These are phyloP conservation scores for Pterocarpus santalinus DNA, from an alignment of 306 rosid genomes.

Conservation along the genomic window DNA sequence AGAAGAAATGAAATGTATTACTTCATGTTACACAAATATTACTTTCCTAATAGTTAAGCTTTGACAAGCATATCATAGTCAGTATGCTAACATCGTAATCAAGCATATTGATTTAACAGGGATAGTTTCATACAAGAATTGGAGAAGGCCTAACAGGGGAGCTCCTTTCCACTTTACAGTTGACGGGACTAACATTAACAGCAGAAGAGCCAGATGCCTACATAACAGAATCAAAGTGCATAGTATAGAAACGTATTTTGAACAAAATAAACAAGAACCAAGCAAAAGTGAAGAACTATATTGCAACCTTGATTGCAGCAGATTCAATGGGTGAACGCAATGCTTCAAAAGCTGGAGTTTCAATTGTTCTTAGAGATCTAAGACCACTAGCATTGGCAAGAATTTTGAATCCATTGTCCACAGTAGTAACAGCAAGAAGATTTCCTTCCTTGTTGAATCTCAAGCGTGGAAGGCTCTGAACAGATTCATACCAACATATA, in stretches of 20 bases:
- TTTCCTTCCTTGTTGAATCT: constrained; percentile 88
- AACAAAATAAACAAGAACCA: constrained; percentile 33
- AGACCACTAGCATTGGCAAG: constrained; percentile 79
- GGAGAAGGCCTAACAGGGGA: constrained; percentile 83
- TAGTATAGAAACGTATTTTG: background rate
- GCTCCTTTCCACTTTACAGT: constrained; percentile 80
- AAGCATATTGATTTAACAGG: constrained; percentile 35
- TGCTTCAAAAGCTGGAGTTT: constrained; percentile 74
- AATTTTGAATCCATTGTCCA: constrained; percentile 78
- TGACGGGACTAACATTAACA: constrained; percentile 65
- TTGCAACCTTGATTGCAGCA: constrained; percentile 69
- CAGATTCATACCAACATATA: constrained; percentile 45
- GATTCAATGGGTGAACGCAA: constrained; percentile 76
- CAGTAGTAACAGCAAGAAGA: constrained; percentile 85
- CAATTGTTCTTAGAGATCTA: constrained; percentile 65
- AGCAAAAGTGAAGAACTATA: constrained; percentile 31
- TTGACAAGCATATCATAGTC: constrained; percentile 20
- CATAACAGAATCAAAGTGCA: constrained; percentile 24
- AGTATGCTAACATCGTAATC: constrained; percentile 1
- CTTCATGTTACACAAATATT: background rate
- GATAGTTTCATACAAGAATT: constrained; percentile 62
- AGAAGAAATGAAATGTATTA: constrained; percentile 4
- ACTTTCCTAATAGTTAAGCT: constrained; percentile 16
- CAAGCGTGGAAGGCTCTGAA: constrained; percentile 83
- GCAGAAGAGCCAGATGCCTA: constrained; percentile 76